Base-by-base conservation (phyloP, 441 rosid genomes). In the Lepidium campestre region DNA sequence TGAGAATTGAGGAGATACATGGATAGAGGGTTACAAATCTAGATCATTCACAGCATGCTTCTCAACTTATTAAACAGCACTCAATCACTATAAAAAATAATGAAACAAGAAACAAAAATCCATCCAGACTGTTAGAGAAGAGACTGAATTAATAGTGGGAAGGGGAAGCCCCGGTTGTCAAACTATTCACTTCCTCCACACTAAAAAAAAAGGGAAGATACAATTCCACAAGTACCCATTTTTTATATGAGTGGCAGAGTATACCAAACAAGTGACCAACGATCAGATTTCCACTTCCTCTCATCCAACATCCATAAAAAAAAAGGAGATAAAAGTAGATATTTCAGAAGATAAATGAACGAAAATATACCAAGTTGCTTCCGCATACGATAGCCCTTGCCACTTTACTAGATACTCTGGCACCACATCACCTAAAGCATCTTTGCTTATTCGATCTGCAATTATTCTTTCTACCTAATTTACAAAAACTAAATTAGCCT, bases 301-400 rank as follows among this genome's bases (percentile, higher is more conserved):
- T 53, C n/a, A 45, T 42, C 48, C 17, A 40, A 31, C 25, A 31
- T 11, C 29, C 50, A 66, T 17, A 9, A 46, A 10, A 57, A 48
- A 48, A 37, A 18, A 2, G 25, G 25, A 6, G 22, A 34, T 18
- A 6, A 23, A 39, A 14, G 13, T 3, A 32, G 22, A 37, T 34
- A 29, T 37, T 15, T 18, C 37, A 32, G 41, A 70, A 44, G 37
- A 62, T 19, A 62, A 60, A 49, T 15, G 29, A 61, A 68, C 32
- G 32, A 53, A 32, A 22, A 27, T 46, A 71, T 87, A 96, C 99
- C 99, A 96, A 64, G 98, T 96, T 67, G 97, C 98, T 84, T 96
- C 99, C 59, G 99, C 99, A 81, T 96, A 96, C 67, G 99, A 96
- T 53, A 96, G 86, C 66, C 99, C 99, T 77, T 87, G 97, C 99